Evolutionary conservation across 441 rosid genomes (phyloP).

Genomic region (Eutrema salsugineum): DNA sequence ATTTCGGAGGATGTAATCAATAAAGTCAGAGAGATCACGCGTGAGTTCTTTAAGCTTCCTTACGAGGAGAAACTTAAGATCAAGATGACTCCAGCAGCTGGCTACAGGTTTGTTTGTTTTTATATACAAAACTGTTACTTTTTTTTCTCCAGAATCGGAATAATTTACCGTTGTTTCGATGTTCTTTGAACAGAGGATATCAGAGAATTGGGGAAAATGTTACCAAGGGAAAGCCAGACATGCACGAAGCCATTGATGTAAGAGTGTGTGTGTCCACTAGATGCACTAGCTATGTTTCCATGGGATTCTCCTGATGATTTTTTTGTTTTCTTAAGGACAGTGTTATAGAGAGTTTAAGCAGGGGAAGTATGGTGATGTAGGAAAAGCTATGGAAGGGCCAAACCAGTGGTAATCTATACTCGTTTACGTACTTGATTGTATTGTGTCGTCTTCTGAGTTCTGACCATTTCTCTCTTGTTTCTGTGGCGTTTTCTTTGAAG

Average conservation of each 20-base stretch:
- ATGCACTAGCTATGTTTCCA: neutral
- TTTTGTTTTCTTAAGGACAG: conserved; percentile 32
- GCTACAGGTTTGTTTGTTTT: conserved; percentile 58
- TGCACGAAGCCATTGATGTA: conserved; percentile 90
- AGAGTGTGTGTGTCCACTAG: conserved; percentile 6
- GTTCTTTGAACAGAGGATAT: conserved; percentile 67
- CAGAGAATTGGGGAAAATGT: conserved; percentile 85
- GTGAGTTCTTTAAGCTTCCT: conserved; percentile 54
- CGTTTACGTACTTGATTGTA: neutral
- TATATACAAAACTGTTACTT: neutral
- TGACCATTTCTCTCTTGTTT: conserved; percentile 1
- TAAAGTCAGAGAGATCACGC: conserved; percentile 52
- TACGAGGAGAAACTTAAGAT: conserved; percentile 73
- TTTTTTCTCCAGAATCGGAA: neutral
- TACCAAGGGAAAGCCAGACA: conserved; percentile 75
- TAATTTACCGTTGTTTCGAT: neutral
- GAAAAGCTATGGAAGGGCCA: conserved; percentile 79
- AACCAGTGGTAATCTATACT: conserved; percentile 60
- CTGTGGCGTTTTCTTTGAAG: conserved; percentile 31
- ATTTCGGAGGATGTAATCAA: conserved; percentile 55
- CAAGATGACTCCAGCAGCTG: conserved; percentile 68
- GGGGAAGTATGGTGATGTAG: conserved; percentile 74
- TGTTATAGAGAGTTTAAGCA: conserved; percentile 66
- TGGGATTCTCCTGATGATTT: conserved; percentile 3
- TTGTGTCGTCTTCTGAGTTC: neutral